phyloP scores from a whole-genome alignment of 2,329 filamentous ascomycete genomes.

The Alternaria sp. region DNA sequence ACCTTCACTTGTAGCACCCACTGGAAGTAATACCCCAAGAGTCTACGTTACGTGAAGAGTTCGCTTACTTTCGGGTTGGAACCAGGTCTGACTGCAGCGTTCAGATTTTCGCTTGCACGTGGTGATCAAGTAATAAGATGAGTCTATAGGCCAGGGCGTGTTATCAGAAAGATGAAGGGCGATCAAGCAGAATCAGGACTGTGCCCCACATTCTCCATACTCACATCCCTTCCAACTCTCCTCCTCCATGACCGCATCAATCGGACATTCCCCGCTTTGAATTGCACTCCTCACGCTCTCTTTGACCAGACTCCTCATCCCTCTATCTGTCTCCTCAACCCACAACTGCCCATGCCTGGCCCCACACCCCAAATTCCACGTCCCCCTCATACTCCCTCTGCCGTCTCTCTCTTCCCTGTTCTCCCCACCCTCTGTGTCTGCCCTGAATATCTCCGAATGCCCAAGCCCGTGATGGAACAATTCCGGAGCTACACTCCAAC shows the following conservation, averaged over 20 bases:
- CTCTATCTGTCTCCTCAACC: slow-evolving; percentile 6
- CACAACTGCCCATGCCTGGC: slow-evolving; percentile 15
- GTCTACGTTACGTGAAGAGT: not conserved
- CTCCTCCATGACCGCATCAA: slow-evolving; percentile 8
- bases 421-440: not conserved
- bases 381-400: slow-evolving; percentile 1
- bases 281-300: slow-evolving; percentile 1
- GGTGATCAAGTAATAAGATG: not conserved
- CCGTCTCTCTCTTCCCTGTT: not conserved
- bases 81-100: not conserved
- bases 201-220: slow-evolving; percentile 17
- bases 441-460: slow-evolving; percentile 29
- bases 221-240: slow-evolving; percentile 17
- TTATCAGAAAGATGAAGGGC: not conserved
- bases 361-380: slow-evolving; percentile 23
- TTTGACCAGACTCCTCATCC: not conserved
- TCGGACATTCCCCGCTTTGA: slow-evolving; percentile 6
- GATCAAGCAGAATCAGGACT: slow-evolving; percentile 11
- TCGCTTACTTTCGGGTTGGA: not conserved
- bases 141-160: not conserved
- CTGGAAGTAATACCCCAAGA: not conserved
- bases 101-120: not conserved
- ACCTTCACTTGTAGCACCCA: not conserved
- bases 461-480: slow-evolving; percentile 49
- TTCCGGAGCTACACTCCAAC: slow-evolving; percentile 48